Conservation (phyloP, 768 basidiomycete species). For the Cystobasidiopsis lactophilus region DNA sequence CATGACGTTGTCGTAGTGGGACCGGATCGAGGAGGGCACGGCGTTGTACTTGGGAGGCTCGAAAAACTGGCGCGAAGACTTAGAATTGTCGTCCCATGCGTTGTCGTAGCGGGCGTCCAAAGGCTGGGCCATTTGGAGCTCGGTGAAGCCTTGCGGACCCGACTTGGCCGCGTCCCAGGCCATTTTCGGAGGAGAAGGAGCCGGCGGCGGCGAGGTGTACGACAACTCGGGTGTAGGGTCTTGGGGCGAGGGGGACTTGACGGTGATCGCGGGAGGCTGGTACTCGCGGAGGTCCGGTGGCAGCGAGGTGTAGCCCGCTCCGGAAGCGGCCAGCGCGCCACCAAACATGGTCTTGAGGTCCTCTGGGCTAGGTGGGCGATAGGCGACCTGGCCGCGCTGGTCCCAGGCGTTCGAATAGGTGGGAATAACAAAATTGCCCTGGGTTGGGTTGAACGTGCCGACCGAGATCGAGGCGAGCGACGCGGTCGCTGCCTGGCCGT, state of each 20-base stretch:
- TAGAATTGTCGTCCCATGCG: conserved; percentile 48
- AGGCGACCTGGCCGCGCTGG: neutral
- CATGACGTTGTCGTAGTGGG: conserved; percentile 28
- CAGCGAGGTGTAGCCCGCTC: conserved; percentile 9
- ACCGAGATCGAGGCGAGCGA: conserved; percentile 13
- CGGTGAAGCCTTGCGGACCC: conserved; percentile 47
- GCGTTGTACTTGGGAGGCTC: conserved; percentile 37
- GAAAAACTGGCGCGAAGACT: conserved; percentile 32
- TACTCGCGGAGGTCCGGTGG: neutral
- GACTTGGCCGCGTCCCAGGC: conserved; percentile 63
- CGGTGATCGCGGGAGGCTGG: neutral
- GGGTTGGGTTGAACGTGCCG: conserved; percentile 23
- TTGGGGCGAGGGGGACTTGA: conserved; percentile 8
- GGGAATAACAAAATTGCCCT: neutral
- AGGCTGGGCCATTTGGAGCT: conserved; percentile 37
- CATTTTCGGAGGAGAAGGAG: conserved; percentile 41
- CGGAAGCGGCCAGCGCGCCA: neutral
- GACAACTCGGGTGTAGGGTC: neutral
- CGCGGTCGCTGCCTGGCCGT: conserved; percentile 35
- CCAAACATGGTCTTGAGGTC: conserved; percentile 8
- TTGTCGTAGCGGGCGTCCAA: conserved; percentile 58
- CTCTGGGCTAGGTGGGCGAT: conserved; percentile 7
- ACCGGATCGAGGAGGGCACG: conserved; percentile 47
- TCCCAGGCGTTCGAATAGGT: conserved; percentile 4
- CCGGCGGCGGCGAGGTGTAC: conserved; percentile 7